These are phyloP conservation scores for Penicillium thymicola DNA, from an alignment of 2,329 filamentous ascomycete genomes.

Conservation along the genomic window DNA sequence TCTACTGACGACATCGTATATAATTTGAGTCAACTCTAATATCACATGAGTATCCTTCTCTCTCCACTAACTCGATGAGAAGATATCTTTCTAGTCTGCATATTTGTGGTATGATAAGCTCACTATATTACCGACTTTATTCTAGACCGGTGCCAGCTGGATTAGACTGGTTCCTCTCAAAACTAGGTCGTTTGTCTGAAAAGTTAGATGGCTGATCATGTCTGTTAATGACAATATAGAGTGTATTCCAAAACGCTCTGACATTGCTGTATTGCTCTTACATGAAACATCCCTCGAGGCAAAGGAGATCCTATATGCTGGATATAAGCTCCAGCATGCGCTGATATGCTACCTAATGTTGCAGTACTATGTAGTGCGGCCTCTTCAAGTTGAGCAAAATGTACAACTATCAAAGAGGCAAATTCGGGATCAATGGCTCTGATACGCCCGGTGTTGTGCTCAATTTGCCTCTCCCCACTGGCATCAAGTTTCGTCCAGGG, in stretches of 20 bases:
- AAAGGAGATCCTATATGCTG: background rate
- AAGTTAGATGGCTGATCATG: background rate
- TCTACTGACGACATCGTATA: constrained; percentile 10
- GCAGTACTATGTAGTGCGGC: background rate
- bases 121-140: background rate
- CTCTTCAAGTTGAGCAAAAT: background rate
- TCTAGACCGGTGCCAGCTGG: background rate
- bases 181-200: background rate
- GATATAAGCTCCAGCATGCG: background rate
- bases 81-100: background rate
- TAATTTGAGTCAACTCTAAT: constrained; percentile 4
- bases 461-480: background rate
- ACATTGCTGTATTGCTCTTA: background rate
- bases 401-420: background rate
- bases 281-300: background rate
- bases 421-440: background rate
- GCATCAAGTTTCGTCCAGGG: background rate
- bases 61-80: background rate
- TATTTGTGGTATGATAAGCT: no score
- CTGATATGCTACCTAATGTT: background rate
- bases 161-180: background rate
- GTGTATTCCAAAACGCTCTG: background rate
- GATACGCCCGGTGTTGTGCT: background rate
- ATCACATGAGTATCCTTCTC: constrained; percentile 4
- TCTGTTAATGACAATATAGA: background rate